phyloP scores from a whole-genome alignment of 345 rosid genomes.

The Eucalyptus curtisii region DNA sequence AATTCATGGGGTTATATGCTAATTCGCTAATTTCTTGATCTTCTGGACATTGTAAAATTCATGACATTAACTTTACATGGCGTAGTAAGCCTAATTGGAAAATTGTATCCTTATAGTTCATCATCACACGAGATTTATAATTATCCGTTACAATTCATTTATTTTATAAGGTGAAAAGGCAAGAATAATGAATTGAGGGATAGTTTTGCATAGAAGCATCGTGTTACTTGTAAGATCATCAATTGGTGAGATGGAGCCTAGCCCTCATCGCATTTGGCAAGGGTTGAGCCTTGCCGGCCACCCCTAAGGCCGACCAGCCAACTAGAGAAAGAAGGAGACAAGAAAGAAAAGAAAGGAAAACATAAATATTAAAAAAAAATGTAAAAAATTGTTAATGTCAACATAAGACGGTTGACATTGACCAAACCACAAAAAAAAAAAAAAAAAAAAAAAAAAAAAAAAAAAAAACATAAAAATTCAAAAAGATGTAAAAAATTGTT shows the following conservation, averaged over 20 bases:
- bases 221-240: background rate
- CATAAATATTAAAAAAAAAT: too few species aligned
- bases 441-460: too few species aligned
- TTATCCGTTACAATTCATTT: background rate
- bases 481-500: background rate
- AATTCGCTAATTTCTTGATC: background rate
- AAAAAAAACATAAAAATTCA: too few species aligned
- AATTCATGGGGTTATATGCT: background rate
- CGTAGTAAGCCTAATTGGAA: background rate
- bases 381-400: too few species aligned
- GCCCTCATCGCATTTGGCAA: background rate
- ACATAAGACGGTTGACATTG: too few species aligned
- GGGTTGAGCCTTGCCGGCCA: fast-evolving
- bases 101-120: background rate
- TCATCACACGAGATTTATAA: background rate
- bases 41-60: background rate
- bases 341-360: background rate
- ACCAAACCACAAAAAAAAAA: too few species aligned
- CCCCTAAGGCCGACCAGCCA: fast-evolving
- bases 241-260: background rate
- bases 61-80: background rate
- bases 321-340: too few species aligned
- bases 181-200: background rate
- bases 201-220: background rate
- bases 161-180: background rate